Evolutionary conservation across 768 basidiomycete genomes (phyloP).

Genomic region (Lyophyllum shimeji): DNA sequence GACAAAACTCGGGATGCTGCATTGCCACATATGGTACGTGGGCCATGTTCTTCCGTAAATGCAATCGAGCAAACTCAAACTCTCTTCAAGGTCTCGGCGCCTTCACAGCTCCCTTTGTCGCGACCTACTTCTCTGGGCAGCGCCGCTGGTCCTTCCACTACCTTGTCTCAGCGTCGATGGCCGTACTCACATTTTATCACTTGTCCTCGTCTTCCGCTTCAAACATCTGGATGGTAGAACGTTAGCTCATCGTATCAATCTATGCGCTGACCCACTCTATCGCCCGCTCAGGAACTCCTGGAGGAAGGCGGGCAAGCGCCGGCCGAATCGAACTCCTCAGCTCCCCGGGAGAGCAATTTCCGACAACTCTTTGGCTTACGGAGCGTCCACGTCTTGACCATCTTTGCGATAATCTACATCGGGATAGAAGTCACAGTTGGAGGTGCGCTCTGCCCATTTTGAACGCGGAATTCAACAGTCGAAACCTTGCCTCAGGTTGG

Average conservation of each 20-base stretch:
- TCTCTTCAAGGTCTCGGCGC: slow-evolving; percentile 39
- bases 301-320: slow-evolving; percentile 25
- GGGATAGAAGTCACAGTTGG: slow-evolving; percentile 54
- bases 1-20: slow-evolving; percentile 51
- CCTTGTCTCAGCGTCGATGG: slow-evolving; percentile 53
- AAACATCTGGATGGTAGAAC: slow-evolving; percentile 28
- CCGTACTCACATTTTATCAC: slow-evolving; percentile 32
- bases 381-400: slow-evolving; percentile 44
- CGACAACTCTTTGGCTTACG: slow-evolving; percentile 43
- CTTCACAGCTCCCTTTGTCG: slow-evolving; percentile 54
- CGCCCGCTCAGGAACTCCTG: slow-evolving; percentile 14
- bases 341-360: slow-evolving; percentile 31
- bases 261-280: not conserved
- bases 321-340: slow-evolving; percentile 16
- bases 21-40: slow-evolving; percentile 47
- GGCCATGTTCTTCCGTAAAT: not conserved
- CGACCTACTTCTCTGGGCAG: slow-evolving; percentile 61
- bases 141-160: slow-evolving; percentile 64
- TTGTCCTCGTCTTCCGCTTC: slow-evolving; percentile 26
- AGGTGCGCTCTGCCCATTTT: slow-evolving; percentile 24
- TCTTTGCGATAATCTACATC: slow-evolving; percentile 45
- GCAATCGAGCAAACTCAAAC: too few species aligned
- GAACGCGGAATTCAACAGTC: not conserved
- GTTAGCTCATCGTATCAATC: not conserved
- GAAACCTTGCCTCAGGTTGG: slow-evolving; percentile 38